Conservation (phyloP, 1,284 basidiomycete species). For the Apiotrichum gracile region DNA sequence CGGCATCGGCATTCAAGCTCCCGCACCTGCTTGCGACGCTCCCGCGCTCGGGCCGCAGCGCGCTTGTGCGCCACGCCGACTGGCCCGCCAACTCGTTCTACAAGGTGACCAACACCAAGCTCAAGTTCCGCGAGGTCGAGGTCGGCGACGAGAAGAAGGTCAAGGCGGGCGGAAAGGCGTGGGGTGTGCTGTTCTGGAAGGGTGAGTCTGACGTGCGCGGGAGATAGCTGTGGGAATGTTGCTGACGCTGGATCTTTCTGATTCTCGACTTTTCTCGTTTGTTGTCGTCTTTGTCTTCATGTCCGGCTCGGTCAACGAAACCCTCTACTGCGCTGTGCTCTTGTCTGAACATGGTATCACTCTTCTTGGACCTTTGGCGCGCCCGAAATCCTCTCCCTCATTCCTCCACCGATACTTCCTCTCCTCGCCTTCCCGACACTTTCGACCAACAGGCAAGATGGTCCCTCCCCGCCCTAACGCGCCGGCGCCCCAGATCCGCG, state of each 20-base stretch:
- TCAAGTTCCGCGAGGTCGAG: slow-evolving; percentile 21
- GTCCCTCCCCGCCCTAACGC: background rate
- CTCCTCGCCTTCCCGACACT: background rate
- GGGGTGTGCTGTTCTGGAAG: slow-evolving; percentile 33
- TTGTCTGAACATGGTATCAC: background rate
- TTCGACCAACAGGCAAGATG: slow-evolving; percentile 3
- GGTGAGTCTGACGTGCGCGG: no score
- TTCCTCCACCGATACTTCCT: background rate
- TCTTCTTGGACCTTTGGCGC: background rate
- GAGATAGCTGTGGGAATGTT: no score
- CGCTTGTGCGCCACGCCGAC: slow-evolving; percentile 26
- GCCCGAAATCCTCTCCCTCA: background rate
- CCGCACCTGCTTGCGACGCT: slow-evolving; percentile 30
- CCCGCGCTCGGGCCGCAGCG: slow-evolving; percentile 19
- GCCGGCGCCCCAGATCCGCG: slow-evolving; percentile 17
- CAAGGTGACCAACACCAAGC: slow-evolving; percentile 27
- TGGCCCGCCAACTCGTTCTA: slow-evolving; percentile 31
- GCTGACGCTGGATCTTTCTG: no score
- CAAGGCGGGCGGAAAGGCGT: slow-evolving; percentile 24
- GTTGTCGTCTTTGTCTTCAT: no score
- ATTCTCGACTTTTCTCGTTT: background rate
- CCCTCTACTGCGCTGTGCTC: no score
- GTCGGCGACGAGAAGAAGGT: slow-evolving; percentile 7
- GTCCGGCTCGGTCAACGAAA: no score
- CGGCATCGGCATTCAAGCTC: slow-evolving; percentile 17